Base-by-base conservation (phyloP, 1,139 yeast genomes). In the Nakaseomyces sp. region DNA sequence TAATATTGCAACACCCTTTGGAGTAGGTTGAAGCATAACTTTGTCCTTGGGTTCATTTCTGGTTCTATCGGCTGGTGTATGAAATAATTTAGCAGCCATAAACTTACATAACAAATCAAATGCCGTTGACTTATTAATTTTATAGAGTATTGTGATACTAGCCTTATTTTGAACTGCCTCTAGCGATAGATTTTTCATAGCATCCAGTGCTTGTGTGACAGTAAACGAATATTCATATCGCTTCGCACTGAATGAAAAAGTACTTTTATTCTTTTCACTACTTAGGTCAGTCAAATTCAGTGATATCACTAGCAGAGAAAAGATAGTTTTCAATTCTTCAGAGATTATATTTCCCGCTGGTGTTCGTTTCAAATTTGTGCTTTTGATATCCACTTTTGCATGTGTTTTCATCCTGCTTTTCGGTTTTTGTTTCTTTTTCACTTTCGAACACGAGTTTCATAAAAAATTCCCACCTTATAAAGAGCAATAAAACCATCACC, bases 1-100 rank as follows among this genome's bases (percentile, higher is more conserved):
- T 2, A 89, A 63, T 0, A 87, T 60, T 0, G 88, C 79, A 4
- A 87, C 76, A 1, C 97, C 98, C 57, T 91, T 91, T 0, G 97
- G 91, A 0, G 97, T 87, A 4, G 96, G 95, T 56, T 89, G 97
- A 29, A 88, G 58, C 3, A 67, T 45, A 0, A 69, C 65, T 38
- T 65, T 59, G 2, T 56, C 63, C 45, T 72, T 72, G 2, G 79
- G 71, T 39, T 58, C 65, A n/a, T 61, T 52, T 43, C 79, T 59
- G 0, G 93, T 81, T 53, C 93, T 70, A 52, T 83, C 89, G 6
- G 76, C 74, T 0, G 95, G 96, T 19, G 79, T 76, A 57, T 88
- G 95, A 9, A 89, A 53, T 4, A 88, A 65, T 47, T 78, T 80
- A 0, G 93, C 85, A 1, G 68, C 68, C 68, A 78, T 77, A 57